phyloP scores from a whole-genome alignment of 371 early-diverging fungal genomes.

The Syncephalis fuscata region DNA sequence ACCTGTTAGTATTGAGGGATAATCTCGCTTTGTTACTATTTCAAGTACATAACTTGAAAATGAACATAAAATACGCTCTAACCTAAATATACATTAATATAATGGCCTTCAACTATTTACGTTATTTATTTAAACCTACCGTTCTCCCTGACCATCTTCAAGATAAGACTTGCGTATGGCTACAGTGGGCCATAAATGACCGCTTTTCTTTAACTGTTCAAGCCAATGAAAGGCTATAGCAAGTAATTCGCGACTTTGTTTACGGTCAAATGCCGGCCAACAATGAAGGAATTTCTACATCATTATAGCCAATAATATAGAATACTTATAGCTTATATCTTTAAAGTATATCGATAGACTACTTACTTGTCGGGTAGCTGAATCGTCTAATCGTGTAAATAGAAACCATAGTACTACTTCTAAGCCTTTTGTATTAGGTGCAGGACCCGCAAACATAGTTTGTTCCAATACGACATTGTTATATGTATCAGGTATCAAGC shows the following conservation, averaged over 20 bases:
- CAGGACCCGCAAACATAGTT: not conserved
- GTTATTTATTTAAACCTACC: not conserved
- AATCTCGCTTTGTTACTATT: not conserved
- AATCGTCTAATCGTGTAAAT: constrained; percentile 8
- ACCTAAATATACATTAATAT: not conserved
- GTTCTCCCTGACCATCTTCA: constrained; percentile 5
- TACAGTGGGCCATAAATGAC: constrained; percentile 7
- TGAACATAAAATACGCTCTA: constrained; percentile 2
- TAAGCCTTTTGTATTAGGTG: constrained; percentile 8
- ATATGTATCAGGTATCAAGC: too few relatives aligned
- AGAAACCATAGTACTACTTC: constrained; percentile 17
- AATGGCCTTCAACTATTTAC: not conserved
- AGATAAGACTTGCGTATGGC: constrained; percentile 1
- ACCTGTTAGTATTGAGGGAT: not conserved
- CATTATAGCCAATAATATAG: too few relatives aligned
- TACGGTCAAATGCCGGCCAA: constrained; percentile 15
- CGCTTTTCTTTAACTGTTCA: constrained; percentile 16
- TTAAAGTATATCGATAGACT: not conserved
- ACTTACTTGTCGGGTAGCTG: not conserved
- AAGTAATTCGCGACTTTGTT: constrained; percentile 14
- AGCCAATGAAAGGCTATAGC: constrained; percentile 18
- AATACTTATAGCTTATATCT: too few relatives aligned
- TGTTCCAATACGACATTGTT: too few relatives aligned
- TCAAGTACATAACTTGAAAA: constrained; percentile 5
- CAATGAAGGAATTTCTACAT: constrained; percentile 13